These are phyloP conservation scores for Mortierella sp. DNA, from an alignment of 371 early-diverging fungal genomes.

Conservation along the genomic window DNA sequence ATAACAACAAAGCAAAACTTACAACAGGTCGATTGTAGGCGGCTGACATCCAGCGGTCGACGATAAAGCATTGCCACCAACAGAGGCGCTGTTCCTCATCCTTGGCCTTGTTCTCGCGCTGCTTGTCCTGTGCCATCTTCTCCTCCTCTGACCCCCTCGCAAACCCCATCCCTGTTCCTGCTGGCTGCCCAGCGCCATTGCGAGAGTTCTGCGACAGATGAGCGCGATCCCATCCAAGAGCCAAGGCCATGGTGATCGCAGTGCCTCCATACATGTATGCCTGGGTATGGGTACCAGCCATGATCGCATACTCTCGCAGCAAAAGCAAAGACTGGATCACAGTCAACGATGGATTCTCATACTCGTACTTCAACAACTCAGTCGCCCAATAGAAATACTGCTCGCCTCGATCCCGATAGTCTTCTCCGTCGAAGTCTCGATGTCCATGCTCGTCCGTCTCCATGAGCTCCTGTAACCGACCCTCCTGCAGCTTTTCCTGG, in stretches of 20 bases:
- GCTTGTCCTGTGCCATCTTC: slow-evolving; percentile 14
- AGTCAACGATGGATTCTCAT: slow-evolving; percentile 42
- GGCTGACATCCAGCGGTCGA: slow-evolving; percentile 56
- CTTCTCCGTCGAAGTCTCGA: slow-evolving; percentile 20
- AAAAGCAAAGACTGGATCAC: slow-evolving; percentile 43
- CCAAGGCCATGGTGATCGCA: slow-evolving; percentile 56
- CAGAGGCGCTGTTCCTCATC: slow-evolving; percentile 51
- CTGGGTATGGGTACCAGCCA: slow-evolving; percentile 52
- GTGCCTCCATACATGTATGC: slow-evolving; percentile 53
- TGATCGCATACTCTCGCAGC: slow-evolving; percentile 52
- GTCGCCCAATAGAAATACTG: slow-evolving; percentile 54
- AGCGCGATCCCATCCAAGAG: slow-evolving; percentile 50
- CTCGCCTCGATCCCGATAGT: slow-evolving; percentile 43
- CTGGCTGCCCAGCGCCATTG: not conserved
- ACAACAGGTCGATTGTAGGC: slow-evolving; percentile 46
- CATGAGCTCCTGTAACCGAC: slow-evolving; percentile 39
- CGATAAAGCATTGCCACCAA: slow-evolving; percentile 57
- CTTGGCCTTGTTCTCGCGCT: slow-evolving; percentile 18
- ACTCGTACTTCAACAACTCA: slow-evolving; percentile 37
- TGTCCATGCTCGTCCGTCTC: slow-evolving; percentile 46
- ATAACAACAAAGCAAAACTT: not conserved
- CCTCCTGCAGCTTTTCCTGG: slow-evolving; percentile 21
- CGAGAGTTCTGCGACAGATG: slow-evolving; percentile 16
- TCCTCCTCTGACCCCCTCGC: not conserved
- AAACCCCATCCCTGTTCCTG: not conserved